A percentile compares a stretch with the other conserved stretches of the same genome.
Evolutionary conservation across 306 rosid species (phyloP).

Genomic region (cucumber (Cucumis sativus)): Cucumber_9930_V3 NC_026655.2:3472001-3472500

Average conservation of each 20-base stretch:
- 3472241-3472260: not conserved
- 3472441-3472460: not conserved
- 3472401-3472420: not conserved
- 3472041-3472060: not conserved
- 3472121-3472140: constrained; percentile 29
- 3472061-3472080: constrained; percentile 8
- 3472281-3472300: not conserved
- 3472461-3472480: not conserved
- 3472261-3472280: not conserved
- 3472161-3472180: constrained; percentile 14
- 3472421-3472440: not conserved
- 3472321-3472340: not conserved
- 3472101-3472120: constrained; percentile 32
- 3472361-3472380: not conserved
- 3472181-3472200: too few relatives aligned
- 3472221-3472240: not conserved
- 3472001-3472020: not conserved
- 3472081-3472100: constrained; percentile 30
- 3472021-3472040: not conserved
- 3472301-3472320: not conserved
- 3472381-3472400: not conserved
- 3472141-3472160: constrained; percentile 28
- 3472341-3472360: not conserved
- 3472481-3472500: not conserved
- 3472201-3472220: not conserved